Conservation (phyloP, 148 eudicot species). For the Rhododendron kiyosumense region DNA sequence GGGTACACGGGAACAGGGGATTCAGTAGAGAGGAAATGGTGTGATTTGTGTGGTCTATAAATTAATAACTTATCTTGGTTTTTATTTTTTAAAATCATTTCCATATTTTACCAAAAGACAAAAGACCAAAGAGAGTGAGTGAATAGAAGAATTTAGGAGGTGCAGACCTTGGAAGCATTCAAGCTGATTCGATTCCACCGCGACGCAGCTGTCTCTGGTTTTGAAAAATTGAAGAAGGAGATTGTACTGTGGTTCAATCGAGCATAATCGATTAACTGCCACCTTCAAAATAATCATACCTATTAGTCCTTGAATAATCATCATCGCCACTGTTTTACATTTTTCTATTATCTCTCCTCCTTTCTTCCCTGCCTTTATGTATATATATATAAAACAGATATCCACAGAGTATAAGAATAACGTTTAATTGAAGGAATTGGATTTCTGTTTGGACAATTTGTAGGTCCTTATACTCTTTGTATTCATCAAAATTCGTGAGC, state of each 20-base stretch:
- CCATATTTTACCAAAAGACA: background rate
- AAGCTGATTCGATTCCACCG: slow-evolving; percentile 66
- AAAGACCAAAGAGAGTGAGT: background rate
- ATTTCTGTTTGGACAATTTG: too few species aligned
- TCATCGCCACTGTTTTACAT: background rate
- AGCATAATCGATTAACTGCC: slow-evolving; percentile 80
- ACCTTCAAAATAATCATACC: slow-evolving; percentile 44
- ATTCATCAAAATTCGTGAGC: too few species aligned
- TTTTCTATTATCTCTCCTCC: background rate
- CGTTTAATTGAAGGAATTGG: background rate
- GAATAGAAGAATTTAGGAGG: background rate
- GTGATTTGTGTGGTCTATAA: too few species aligned
- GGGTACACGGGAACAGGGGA: too few species aligned
- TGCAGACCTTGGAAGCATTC: slow-evolving; percentile 74
- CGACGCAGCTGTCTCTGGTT: slow-evolving; percentile 65
- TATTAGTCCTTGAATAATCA: background rate
- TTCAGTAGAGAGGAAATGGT: too few species aligned
- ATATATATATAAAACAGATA: background rate
- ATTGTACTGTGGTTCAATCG: slow-evolving; percentile 71
- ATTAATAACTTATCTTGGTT: background rate
- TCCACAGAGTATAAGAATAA: background rate
- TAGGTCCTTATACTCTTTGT: too few species aligned
- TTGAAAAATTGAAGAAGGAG: slow-evolving; percentile 65
- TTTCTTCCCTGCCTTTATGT: background rate
- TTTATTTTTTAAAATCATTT: background rate